phyloP scores from a whole-genome alignment of 2,329 filamentous ascomycete species.

The Boeremia exigua region DNA sequence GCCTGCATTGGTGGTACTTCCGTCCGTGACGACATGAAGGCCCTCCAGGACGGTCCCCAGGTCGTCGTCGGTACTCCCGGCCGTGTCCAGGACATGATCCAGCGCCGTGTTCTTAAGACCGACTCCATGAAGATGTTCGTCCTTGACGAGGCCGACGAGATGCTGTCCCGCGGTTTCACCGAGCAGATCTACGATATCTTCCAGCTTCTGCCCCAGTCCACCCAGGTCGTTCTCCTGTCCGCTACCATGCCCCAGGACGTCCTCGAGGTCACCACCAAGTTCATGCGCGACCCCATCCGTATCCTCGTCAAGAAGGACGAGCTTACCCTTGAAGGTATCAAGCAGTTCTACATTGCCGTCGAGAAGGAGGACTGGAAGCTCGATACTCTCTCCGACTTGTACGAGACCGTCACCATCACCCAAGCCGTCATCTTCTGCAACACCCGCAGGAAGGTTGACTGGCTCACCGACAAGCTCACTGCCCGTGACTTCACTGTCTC shows the following conservation, averaged over 20 bases:
- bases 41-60: conserved; percentile 93
- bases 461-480: conserved; percentile 99
- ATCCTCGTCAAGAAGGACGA: conserved; percentile 99
- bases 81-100: conserved; percentile 99
- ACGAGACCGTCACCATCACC: conserved; percentile 99
- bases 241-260: conserved; percentile 99
- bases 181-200: conserved; percentile 99
- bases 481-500: conserved; percentile 99
- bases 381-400: conserved; percentile 96
- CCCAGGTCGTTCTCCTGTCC: conserved; percentile 96
- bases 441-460: conserved; percentile 99
- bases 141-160: conserved; percentile 98
- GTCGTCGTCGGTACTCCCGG: conserved; percentile 97
- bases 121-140: conserved; percentile 99
- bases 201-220: conserved; percentile 96
- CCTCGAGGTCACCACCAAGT: conserved; percentile 99
- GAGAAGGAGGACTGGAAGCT: conserved; percentile 99
- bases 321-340: conserved; percentile 99
- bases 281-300: conserved; percentile 99
- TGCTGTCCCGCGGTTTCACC: conserved; percentile 99
- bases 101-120: conserved; percentile 95
- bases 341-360: conserved; percentile 99
- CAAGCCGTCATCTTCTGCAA: conserved; percentile 99
- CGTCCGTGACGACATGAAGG: conserved; percentile 98
- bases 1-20: conserved; percentile 99